Percentiles rank a stretch among this genome's conserved stretches.
phyloP scores from a whole-genome alignment of 75 land plant genomes.

The Selaginella tamariscina region DNA sequence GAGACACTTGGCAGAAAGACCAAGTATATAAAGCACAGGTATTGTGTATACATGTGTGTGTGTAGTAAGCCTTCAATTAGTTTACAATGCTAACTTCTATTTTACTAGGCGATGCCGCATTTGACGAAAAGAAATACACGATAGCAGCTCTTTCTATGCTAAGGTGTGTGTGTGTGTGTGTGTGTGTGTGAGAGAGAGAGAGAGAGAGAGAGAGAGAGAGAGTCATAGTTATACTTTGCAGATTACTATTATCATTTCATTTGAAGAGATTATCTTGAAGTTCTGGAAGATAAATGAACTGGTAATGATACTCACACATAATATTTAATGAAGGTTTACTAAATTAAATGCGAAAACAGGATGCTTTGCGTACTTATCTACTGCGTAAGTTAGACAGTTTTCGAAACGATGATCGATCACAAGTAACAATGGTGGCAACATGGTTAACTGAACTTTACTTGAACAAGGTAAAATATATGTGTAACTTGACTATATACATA shows the following conservation, averaged over 20 bases:
- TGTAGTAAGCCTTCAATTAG: no score
- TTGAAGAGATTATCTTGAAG: slow-evolving; percentile 92
- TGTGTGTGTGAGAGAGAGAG: no score
- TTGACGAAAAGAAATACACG: slow-evolving; percentile 50
- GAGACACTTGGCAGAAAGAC: slow-evolving; percentile 65
- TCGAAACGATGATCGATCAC: slow-evolving; percentile 77
- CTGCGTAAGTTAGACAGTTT: slow-evolving; percentile 80
- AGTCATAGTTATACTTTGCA: no score
- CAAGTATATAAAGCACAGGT: slow-evolving; percentile 85
- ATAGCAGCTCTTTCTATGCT: slow-evolving; percentile 94
- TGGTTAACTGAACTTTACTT: slow-evolving; percentile 91
- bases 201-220: no score
- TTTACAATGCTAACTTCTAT: background rate
- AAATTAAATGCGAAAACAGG: slow-evolving; percentile 26
- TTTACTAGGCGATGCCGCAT: slow-evolving; percentile 99
- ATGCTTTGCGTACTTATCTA: slow-evolving; percentile 80
- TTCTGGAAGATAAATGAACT: slow-evolving; percentile 64
- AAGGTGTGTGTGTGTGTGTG: slow-evolving; percentile 38
- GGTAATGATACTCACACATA: slow-evolving; percentile 32
- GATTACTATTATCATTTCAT: slow-evolving; percentile 61
- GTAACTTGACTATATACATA: background rate
- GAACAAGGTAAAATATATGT: slow-evolving; percentile 52
- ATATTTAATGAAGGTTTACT: background rate
- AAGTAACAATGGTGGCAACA: slow-evolving; percentile 93
- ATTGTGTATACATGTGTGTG: background rate